A percentile compares a stretch with the other conserved stretches of the same genome.
Conservation (phyloP, 1,284 basidiomycete species). For the Pyrrhoderma noxium region DNA sequence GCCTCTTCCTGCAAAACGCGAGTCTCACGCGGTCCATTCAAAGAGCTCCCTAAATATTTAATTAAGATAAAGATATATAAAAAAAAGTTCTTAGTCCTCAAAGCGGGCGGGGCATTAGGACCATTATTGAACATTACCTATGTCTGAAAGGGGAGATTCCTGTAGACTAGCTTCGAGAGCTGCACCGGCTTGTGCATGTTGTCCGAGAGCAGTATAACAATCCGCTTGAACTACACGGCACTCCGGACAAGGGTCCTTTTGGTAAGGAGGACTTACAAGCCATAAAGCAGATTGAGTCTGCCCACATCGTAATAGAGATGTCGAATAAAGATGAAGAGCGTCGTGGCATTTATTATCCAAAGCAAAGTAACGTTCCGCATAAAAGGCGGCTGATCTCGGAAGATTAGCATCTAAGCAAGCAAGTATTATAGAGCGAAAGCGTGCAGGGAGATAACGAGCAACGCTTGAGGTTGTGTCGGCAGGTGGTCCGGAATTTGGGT, state of each 20-base stretch:
- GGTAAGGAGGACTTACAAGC: conserved; percentile 50
- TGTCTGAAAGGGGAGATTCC: no score
- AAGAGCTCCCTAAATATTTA: neutral
- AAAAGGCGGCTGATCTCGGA: conserved; percentile 69
- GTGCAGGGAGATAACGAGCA: conserved; percentile 49
- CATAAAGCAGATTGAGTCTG: conserved; percentile 74
- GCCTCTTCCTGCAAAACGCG: conserved; percentile 58
- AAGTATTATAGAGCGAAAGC: conserved; percentile 65
- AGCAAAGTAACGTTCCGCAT: conserved; percentile 72
- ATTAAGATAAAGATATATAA: neutral
- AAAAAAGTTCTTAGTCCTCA: neutral
- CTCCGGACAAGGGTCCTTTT: conserved; percentile 56
- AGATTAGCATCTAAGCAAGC: conserved; percentile 73
- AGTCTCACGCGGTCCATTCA: conserved; percentile 24
- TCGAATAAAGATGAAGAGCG: conserved; percentile 78
- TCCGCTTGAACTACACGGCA: conserved; percentile 76
- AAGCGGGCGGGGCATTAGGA: neutral
- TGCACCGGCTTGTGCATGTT: conserved; percentile 65
- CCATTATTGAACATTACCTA: no score
- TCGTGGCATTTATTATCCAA: conserved; percentile 67
- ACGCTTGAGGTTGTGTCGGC: conserved; percentile 29
- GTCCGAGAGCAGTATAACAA: conserved; percentile 65
- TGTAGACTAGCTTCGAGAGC: conserved; percentile 56
- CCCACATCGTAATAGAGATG: conserved; percentile 62
- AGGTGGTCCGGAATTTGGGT: conserved; percentile 25